Evolutionary conservation across 78 protist genomes (phyloP), one percentile per base, ranked within the genome.

Genomic region (Dictyostelium capitatum): DNA sequence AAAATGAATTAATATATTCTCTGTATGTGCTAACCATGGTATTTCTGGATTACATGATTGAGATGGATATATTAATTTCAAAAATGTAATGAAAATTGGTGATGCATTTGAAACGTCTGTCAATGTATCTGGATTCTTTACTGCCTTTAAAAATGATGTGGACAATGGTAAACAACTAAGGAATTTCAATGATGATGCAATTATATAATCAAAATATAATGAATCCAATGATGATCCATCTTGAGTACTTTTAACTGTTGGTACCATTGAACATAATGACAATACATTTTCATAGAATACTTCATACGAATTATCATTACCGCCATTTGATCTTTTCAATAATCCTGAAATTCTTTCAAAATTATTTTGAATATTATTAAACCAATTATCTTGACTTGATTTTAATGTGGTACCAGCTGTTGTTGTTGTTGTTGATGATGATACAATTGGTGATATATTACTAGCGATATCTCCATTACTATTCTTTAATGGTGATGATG

Each of bases 131-230:
- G 74, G 48, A 37, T 82, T 81, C 30, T 83, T 73, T 25, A 83
- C 25, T 23, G 54, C 15, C 47, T 83, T 54, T 10, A 43, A 23
- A 48, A 85, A 73, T 30, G 79, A 23, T 20, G 3, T 19, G 6
- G 92, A 62, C 11, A 70, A 80, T 74, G 92, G 92, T 2, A 85
- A 47, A n/a, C 62, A 67, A 53, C 57, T n/a, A 2, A 85, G 17
- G 10, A 85, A 37, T 23, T 41, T n/a, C 41, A 78, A 75, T 28
- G 53, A 15, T 41, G 72, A 37, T 11, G 82, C 19, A 7, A 75
- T 51, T 28, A 85, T 85, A 62, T 85, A 85, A 19, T 85, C 83
- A 11, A n/a, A 85, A 56, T 59, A 62, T 8, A 85, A 15, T 11
- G 72, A 57, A 50, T 73, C 79, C 47, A 75, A 73, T 20, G 82